Percentiles rank a stretch among this genome's conserved stretches.
Conservation (phyloP, 129 eudicot species). For the Flaveria bidentis region DNA sequence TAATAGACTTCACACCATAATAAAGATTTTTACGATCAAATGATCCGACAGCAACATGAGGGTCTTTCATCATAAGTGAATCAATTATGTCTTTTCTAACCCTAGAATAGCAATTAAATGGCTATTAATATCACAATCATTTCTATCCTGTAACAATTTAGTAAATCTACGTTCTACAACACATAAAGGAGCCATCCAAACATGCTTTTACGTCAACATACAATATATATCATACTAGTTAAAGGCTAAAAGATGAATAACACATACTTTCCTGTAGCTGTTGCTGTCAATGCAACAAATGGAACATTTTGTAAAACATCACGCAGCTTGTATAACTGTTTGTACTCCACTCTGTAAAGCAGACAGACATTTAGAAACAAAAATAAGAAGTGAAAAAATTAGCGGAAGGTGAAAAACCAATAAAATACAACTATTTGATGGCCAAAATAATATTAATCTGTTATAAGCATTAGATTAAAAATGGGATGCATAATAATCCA, state of each 20-base stretch:
- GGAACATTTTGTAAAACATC: conserved; percentile 68
- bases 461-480: neutral
- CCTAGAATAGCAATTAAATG: conserved; percentile 45
- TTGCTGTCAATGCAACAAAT: conserved; percentile 88
- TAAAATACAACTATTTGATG: neutral
- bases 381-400: neutral
- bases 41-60: conserved; percentile 76
- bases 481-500: neutral
- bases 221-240: neutral
- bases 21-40: conserved; percentile 87
- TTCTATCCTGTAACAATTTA: neutral
- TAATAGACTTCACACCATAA: conserved; percentile 75
- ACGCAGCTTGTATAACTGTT: conserved; percentile 73
- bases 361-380: conserved; percentile 21
- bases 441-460: neutral
- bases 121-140: conserved; percentile 16
- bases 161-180: conserved; percentile 1
- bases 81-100: conserved; percentile 66
- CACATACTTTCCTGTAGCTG: conserved; percentile 89
- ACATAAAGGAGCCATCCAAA: neutral
- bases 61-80: conserved; percentile 65
- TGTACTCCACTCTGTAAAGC: conserved; percentile 77
- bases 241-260: conserved; percentile 16
- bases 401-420: neutral
- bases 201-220: neutral